These are phyloP conservation scores for Aquilaria malaccensis DNA, from an alignment of 345 rosid genomes.

Conservation along the genomic window DNA sequence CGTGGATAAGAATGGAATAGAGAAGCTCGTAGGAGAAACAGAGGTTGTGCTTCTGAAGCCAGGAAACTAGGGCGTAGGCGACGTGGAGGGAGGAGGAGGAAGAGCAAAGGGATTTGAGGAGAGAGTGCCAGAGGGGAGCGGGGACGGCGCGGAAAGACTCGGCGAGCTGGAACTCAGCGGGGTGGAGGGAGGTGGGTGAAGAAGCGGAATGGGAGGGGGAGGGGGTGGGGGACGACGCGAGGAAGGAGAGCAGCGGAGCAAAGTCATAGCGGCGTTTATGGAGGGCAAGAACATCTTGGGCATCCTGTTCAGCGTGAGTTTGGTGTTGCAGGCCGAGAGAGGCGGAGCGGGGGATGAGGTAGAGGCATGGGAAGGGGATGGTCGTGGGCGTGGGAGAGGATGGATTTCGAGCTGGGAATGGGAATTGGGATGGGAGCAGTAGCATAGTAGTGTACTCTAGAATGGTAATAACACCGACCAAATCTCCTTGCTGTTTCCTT, in stretches of 20 bases:
- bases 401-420: slow-evolving; percentile 20
- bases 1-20: slow-evolving; percentile 85
- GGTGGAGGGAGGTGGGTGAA: slow-evolving; percentile 44
- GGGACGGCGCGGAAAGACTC: slow-evolving; percentile 87
- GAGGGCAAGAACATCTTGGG: slow-evolving; percentile 35
- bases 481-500: too few relatives aligned
- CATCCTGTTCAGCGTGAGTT: slow-evolving; percentile 19
- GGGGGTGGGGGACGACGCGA: slow-evolving; percentile 31
- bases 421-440: slow-evolving; percentile 40
- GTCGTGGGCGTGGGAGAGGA: slow-evolving; percentile 26
- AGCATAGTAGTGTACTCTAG: slow-evolving; percentile 27
- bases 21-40: slow-evolving; percentile 95
- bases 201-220: slow-evolving; percentile 23
- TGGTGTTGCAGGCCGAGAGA: slow-evolving; percentile 20
- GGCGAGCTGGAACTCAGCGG: slow-evolving; percentile 57
- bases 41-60: slow-evolving; percentile 87
- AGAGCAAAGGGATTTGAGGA: slow-evolving; percentile 59
- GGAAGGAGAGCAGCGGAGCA: slow-evolving; percentile 68
- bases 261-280: slow-evolving; percentile 71
- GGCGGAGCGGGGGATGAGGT: slow-evolving; percentile 14
- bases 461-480: too few relatives aligned
- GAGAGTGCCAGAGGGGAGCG: slow-evolving; percentile 83
- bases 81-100: slow-evolving; percentile 43
- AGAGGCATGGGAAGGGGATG: slow-evolving; percentile 23
- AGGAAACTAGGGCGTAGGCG: slow-evolving; percentile 77